These are phyloP conservation scores for Monilinia fructigena DNA, from an alignment of 2,329 filamentous ascomycete species.

Conservation along the genomic window DNA sequence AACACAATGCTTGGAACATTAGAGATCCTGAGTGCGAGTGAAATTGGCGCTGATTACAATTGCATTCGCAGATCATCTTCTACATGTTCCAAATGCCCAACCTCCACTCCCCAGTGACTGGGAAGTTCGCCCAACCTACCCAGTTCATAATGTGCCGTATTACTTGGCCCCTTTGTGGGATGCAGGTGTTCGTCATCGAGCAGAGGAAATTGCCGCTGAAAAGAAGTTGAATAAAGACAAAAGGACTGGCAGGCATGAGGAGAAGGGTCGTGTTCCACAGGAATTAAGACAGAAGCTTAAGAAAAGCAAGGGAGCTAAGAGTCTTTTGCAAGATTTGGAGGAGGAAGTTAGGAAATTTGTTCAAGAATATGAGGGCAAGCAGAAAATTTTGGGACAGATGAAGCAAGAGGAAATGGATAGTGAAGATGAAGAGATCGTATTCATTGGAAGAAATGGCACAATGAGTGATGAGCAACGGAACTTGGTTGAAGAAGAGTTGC, in stretches of 20 bases:
- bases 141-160: conserved; percentile 77
- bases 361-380: conserved; percentile 53
- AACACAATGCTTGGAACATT: conserved; percentile 25
- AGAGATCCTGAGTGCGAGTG: conserved; percentile 22
- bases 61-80: conserved; percentile 65
- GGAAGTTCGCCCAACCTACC: conserved; percentile 78
- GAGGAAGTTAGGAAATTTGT: conserved; percentile 79
- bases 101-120: conserved; percentile 82
- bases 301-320: conserved; percentile 71
- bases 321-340: conserved; percentile 80
- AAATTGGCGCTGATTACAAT: conserved; percentile 21
- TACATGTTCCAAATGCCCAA: conserved; percentile 81
- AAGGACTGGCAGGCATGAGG: conserved; percentile 38
- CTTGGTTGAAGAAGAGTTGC: conserved; percentile 51
- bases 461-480: conserved; percentile 54
- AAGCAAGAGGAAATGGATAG: conserved; percentile 45
- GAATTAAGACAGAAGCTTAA: conserved; percentile 81
- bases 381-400: conserved; percentile 15
- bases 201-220: conserved; percentile 48
- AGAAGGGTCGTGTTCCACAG: conserved; percentile 64
- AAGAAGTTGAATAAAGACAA: conserved; percentile 42
- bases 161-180: conserved; percentile 88
- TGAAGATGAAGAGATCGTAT: conserved; percentile 87
- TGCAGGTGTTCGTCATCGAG: conserved; percentile 52
- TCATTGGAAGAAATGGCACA: conserved; percentile 68